Conservation (phyloP, 2,329 filamentous ascomycete species). For the Podosphaera xanthii region DNA sequence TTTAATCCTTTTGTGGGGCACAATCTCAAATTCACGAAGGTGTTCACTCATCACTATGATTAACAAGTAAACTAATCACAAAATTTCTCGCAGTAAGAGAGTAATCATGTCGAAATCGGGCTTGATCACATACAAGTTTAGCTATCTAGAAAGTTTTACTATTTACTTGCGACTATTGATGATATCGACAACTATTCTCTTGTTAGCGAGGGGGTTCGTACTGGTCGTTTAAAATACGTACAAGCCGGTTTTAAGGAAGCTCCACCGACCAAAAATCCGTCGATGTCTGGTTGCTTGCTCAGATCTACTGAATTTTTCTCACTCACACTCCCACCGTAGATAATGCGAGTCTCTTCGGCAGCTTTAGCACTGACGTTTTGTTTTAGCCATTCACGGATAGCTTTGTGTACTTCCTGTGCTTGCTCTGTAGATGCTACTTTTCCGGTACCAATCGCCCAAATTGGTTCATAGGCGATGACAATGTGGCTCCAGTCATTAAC, state of each 20-base stretch:
- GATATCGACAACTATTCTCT: slow-evolving; percentile 35
- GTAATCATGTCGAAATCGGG: not conserved
- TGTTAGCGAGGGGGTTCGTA: not conserved
- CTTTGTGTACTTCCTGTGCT: slow-evolving; percentile 82
- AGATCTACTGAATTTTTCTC: slow-evolving; percentile 97
- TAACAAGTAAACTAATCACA: not conserved
- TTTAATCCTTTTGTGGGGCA: not conserved
- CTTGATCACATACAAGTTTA: not conserved
- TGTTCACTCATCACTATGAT: not conserved
- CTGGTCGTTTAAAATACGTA: slow-evolving; percentile 23
- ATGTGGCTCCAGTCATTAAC: slow-evolving; percentile 78
- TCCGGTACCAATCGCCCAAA: slow-evolving; percentile 90
- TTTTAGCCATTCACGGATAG: slow-evolving; percentile 74
- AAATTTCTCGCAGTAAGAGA: not conserved
- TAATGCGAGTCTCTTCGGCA: slow-evolving; percentile 70
- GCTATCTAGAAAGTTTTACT: not conserved
- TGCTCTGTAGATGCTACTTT: slow-evolving; percentile 77
- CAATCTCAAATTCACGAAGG: not conserved
- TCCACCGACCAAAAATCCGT: slow-evolving; percentile 92
- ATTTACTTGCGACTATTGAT: slow-evolving; percentile 30
- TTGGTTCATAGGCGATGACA: slow-evolving; percentile 94
- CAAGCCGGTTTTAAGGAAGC: slow-evolving; percentile 92
- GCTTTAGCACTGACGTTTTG: slow-evolving; percentile 51
- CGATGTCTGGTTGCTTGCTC: slow-evolving; percentile 80
- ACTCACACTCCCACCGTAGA: slow-evolving; percentile 90